Conservation (phyloP, 176 grass and related monocot species). For the Bothriochloa decipiens region DNA sequence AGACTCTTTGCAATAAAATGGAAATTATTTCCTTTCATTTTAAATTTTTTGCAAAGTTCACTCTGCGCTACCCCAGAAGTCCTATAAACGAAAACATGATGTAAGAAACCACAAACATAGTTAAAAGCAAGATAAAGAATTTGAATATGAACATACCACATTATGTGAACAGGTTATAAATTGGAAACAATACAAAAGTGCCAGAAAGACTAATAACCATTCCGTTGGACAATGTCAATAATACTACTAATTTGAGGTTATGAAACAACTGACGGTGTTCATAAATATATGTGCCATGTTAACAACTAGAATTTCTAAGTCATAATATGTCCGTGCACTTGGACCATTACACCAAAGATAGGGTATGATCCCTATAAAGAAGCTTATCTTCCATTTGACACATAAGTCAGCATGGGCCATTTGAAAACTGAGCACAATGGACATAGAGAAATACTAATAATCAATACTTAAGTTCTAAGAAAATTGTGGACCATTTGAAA, state of each 20-base stretch:
- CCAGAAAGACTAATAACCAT: slow-evolving; percentile 3
- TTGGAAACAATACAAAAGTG: not conserved
- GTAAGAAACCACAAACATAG: slow-evolving; percentile 26
- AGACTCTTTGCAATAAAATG: slow-evolving; percentile 90
- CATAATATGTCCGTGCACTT: not conserved
- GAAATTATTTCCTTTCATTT: slow-evolving; percentile 89
- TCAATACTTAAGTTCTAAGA: not conserved
- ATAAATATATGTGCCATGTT: not conserved
- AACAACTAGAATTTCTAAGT: not conserved
- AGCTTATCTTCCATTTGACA: not conserved
- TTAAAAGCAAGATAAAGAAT: slow-evolving; percentile 9
- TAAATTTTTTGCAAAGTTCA: slow-evolving; percentile 74
- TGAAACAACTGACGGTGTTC: not conserved
- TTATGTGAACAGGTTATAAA: slow-evolving; percentile 18
- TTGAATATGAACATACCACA: not conserved
- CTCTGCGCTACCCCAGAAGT: slow-evolving; percentile 80
- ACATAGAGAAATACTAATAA: not conserved
- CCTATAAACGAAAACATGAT: slow-evolving; percentile 51
- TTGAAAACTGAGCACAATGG: not conserved
- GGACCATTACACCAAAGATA: slow-evolving; percentile 8
- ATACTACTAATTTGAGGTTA: slow-evolving; percentile 12
- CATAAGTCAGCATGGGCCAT: not conserved
- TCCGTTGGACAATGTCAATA: slow-evolving; percentile 16
- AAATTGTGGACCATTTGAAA: not conserved
- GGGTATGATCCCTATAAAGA: not conserved